Evolutionary conservation across 2,329 filamentous ascomycete species (phyloP).

Genomic region (Berkeleyomyces basicola): DNA sequence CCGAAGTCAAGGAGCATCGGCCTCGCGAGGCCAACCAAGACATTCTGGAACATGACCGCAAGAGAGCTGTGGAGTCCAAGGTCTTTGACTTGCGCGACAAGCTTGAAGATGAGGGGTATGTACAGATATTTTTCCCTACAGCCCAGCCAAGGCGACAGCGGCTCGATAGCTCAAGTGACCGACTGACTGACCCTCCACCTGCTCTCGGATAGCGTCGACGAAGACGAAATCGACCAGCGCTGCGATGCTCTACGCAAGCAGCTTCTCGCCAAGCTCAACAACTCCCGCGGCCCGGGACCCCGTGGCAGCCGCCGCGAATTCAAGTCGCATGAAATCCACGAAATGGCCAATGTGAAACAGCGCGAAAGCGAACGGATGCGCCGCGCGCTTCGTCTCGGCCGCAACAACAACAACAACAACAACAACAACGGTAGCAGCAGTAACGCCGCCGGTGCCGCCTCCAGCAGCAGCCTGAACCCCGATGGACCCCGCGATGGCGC

Average conservation of each 20-base stretch:
- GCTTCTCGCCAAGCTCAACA: constrained; percentile 24
- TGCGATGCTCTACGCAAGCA: constrained; percentile 28
- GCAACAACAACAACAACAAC: neutral
- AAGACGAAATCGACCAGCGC: constrained; percentile 72
- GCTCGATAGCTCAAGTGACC: neutral
- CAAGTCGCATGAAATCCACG: constrained; percentile 89
- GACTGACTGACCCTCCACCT: neutral
- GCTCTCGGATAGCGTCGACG: constrained; percentile 43
- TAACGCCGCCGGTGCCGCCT: neutral
- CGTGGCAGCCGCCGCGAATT: constrained; percentile 36
- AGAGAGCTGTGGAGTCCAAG: constrained; percentile 80
- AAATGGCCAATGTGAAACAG: constrained; percentile 89
- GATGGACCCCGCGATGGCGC: neutral
- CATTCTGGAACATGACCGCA: constrained; percentile 86
- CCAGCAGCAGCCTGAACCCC: neutral
- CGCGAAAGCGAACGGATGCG: constrained; percentile 82
- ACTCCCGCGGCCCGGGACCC: constrained; percentile 14
- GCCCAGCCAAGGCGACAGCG: no score
- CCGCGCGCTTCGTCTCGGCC: constrained; percentile 46
- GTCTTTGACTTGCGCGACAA: constrained; percentile 79
- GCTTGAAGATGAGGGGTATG: constrained; percentile 77
- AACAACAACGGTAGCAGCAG: neutral
- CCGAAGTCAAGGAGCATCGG: constrained; percentile 52
- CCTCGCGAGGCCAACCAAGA: constrained; percentile 77
- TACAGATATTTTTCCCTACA: constrained; percentile 8